A percentile compares a stretch with the other conserved stretches of the same genome.
Conservation (phyloP, 2,329 filamentous ascomycete genomes). For the Colletotrichum agaves region DNA sequence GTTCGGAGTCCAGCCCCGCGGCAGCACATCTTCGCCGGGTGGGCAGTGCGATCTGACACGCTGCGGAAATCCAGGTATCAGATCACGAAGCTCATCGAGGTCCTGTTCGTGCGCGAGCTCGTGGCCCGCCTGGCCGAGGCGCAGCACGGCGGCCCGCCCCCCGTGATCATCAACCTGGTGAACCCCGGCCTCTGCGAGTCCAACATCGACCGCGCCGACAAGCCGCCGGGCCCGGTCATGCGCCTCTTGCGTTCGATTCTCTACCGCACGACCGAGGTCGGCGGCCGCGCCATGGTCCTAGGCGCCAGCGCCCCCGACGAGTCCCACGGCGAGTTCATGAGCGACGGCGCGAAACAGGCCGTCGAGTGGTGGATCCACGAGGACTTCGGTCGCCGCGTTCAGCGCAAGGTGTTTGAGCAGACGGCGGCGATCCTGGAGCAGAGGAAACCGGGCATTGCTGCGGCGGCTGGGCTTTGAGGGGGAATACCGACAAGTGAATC, state of each 20-base stretch:
- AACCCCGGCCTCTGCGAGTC: neutral
- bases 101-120: neutral
- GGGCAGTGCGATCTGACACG: too few relatives aligned
- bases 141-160: too few relatives aligned
- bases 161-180: neutral
- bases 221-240: too few relatives aligned
- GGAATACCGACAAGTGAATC: too few relatives aligned
- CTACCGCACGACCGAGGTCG: neutral
- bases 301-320: neutral
- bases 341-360: neutral
- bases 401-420: neutral
- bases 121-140: neutral
- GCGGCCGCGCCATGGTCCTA: neutral
- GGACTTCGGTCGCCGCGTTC: neutral
- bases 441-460: neutral
- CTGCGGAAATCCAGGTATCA: too few relatives aligned
- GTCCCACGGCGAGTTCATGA: neutral
- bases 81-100: neutral
- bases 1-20: too few relatives aligned
- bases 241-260: fast-evolving
- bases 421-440: neutral
- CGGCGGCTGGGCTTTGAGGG: too few relatives aligned
- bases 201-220: neutral
- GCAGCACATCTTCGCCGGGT: too few relatives aligned
- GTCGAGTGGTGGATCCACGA: neutral